Conservation (phyloP, 2,329 filamentous ascomycete species). For the Dactylellina parvicollis region DNA sequence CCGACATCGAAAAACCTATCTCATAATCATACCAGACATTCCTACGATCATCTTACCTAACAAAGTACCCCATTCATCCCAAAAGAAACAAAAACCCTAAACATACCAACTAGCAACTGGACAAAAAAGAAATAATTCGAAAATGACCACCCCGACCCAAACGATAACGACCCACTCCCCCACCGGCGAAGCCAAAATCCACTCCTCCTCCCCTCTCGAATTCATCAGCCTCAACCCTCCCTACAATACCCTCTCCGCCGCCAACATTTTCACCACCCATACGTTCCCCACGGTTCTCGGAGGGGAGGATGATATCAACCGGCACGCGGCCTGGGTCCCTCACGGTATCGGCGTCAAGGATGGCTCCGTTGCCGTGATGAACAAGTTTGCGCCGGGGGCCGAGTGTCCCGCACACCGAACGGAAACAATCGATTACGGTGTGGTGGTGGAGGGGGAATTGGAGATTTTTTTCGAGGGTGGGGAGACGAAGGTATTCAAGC, state of each 20-base stretch:
- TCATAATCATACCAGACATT: no score
- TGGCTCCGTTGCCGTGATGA: conserved; percentile 64
- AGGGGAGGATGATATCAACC: conserved; percentile 31
- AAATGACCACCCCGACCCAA: conserved; percentile 39
- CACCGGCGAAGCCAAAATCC: not conserved
- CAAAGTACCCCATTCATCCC: no score
- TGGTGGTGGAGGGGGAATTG: conserved; percentile 68
- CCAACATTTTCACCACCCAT: conserved; percentile 28
- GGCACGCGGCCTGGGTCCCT: conserved; percentile 16
- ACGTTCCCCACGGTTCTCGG: conserved; percentile 24
- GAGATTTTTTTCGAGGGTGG: conserved; percentile 68
- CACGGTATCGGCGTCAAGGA: conserved; percentile 49
- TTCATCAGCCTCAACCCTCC: conserved; percentile 19
- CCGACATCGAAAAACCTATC: no score
- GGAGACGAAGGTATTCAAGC: conserved; percentile 63
- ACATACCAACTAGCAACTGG: not conserved
- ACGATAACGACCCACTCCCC: conserved; percentile 30
- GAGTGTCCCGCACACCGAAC: conserved; percentile 67
- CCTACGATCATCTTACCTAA: no score
- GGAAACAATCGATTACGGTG: conserved; percentile 67
- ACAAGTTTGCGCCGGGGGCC: conserved; percentile 65
- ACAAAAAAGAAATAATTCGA: not conserved
- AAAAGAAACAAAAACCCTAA: not conserved
- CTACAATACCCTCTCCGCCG: conserved; percentile 16
- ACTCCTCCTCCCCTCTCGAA: conserved; percentile 7